Evolutionary conservation across 352 stramenopile species (phyloP), one percentile per base, ranked within the genome.

Genomic region (Phytophthora brassicae): DNA sequence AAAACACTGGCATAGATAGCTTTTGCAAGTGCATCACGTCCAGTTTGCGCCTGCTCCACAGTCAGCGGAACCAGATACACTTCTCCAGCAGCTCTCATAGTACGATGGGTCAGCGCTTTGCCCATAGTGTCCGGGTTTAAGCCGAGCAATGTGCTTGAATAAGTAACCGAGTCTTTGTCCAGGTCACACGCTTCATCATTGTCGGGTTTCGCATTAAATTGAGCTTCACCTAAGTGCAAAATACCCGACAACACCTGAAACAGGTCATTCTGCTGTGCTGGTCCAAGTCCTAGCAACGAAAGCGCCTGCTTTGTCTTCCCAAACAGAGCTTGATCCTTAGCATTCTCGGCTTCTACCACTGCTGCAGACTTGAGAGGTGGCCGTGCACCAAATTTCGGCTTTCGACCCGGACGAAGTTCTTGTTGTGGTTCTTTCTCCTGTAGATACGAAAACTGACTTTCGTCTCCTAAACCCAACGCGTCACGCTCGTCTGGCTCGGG

Each of bases 1-100:
- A 99, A 99, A n/a, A 98, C 63, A 54, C 86, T 91, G 1, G 90
- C 91, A 72, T 99, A 99, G 20, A 98, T 84, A 31, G 96, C 80
- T 72, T 98, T 99, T 11, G 94, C 93, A 22, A 99, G 80, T 2
- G 94, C 93, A 65, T 99, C 93, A 22, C 92, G 75, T 33, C 89
- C 89, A 41, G 93, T 93, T 7, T 73, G 67, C 22, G 70, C 95
- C 54, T 96, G 82, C 14, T 72, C 84, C 0, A 89, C 58, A 0
- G 63, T 81, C 23, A 94, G 52, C 8, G 81, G 77, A 2, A 92
- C 80, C 0, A 75, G 58, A 46, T 90, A 90, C 0, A 88, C 71
- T 33, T 95, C 85, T 26, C 75, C 72, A n/a, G 66, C 82, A 29
- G 81, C 79, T 16, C 79, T 79, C 67, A 95, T 86, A n/a, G 84